Percentiles rank a stretch among this genome's conserved stretches.
These are phyloP conservation scores for Mycosphaerelloides madeirae DNA, from an alignment of 2,329 filamentous ascomycete genomes.

Conservation along the genomic window DNA sequence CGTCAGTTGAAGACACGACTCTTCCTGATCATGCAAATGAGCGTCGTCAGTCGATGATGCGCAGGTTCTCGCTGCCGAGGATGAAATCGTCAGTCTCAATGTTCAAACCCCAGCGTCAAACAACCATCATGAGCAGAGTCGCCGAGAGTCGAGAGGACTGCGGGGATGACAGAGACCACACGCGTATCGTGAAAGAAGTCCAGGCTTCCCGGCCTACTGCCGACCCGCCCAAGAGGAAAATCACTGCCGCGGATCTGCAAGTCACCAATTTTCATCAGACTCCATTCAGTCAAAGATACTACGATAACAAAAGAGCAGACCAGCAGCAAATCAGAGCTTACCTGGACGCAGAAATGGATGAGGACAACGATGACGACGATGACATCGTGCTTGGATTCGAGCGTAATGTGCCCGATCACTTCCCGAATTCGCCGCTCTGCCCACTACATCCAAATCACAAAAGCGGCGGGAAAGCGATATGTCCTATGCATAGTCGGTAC, in stretches of 20 bases:
- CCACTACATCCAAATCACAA: slow-evolving; percentile 36
- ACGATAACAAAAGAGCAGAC: slow-evolving; percentile 24
- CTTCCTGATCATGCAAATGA: too few species aligned
- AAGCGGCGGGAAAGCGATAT: slow-evolving; percentile 35
- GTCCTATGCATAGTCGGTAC: slow-evolving; percentile 36
- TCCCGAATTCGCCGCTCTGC: slow-evolving; percentile 41
- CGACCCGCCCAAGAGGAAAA: neutral
- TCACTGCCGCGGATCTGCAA: slow-evolving; percentile 12
- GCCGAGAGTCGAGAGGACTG: too few species aligned
- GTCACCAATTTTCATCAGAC: slow-evolving; percentile 31
- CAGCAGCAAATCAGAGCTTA: slow-evolving; percentile 23
- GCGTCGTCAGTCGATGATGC: too few species aligned
- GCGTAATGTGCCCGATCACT: slow-evolving; percentile 40
- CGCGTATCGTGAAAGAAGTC: too few species aligned
- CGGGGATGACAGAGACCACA: too few species aligned
- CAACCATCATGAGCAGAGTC: too few species aligned
- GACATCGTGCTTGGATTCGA: slow-evolving; percentile 28
- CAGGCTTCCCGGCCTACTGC: too few species aligned
- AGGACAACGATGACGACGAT: slow-evolving; percentile 21
- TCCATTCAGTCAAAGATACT: slow-evolving; percentile 28
- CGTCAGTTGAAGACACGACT: too few species aligned
- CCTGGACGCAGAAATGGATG: slow-evolving; percentile 22
- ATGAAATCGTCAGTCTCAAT: neutral
- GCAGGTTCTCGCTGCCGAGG: too few species aligned
- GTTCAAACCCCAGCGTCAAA: neutral